Evolutionary conservation across 2,329 filamentous ascomycete genomes (phyloP), one percentile per base, ranked within the genome.

Genomic region (Thielaviopsis euricoi): DNA sequence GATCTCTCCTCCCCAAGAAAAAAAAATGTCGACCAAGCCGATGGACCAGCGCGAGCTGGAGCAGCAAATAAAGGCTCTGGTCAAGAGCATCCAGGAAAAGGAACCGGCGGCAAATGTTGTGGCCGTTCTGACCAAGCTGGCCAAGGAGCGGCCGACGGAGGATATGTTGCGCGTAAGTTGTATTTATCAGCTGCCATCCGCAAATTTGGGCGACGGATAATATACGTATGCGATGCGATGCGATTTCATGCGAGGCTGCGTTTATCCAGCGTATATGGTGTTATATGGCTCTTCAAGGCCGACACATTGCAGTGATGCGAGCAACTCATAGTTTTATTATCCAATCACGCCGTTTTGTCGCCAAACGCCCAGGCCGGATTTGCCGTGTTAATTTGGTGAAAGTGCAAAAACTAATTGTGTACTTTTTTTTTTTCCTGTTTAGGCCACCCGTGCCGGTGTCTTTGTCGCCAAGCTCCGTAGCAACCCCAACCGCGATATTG

Each of bases 401-500:
- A 33, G 9, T 33, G 3, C 29, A 33, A 10, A 33, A 23, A 10
- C 19, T 25, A 22, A 51, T n/a, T n/a, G n/a, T 13, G 19, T 25
- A 6, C 19, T 13, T 25, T 25, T 25, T 25, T 22, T 13, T 19
- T 37, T 10, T 26, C 46, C 52, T 43, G 9, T 53, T 57, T 61
- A 85, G 82, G 77, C 86, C 49, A 97, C 91, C n/a, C 87, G 86
- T 65, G 91, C 95, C 55, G 93, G 93, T 65, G 85, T 95, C 63
- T 82, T 86, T 55, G 87, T 97, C 62, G 91, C 90, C 69, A 91
- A 89, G 69, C 80, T 85, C 55, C 77, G 82, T 57, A 72, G 86
- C 61, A 89, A 94, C 69, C 71, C 82, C 59, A 86, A 94, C 75
- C 89, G 87, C 69, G 82, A 90, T 50, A 85, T 97, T 64, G 83